Conservation (phyloP, 495 filamentous ascomycete species). For the Daldinia concentrica region DNA sequence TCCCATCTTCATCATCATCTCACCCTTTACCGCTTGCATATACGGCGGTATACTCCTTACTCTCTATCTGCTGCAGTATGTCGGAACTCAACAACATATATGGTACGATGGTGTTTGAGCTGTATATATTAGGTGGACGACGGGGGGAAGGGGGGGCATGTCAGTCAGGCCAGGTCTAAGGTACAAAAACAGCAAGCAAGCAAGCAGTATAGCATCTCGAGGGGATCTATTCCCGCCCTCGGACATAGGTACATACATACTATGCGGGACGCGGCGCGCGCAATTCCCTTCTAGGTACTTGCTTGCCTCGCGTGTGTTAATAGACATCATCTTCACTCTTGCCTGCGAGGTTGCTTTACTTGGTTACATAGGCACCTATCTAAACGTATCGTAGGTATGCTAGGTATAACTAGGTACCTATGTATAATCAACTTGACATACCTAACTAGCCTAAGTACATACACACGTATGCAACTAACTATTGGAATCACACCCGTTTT, state of each 20-base stretch:
- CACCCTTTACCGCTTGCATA: background rate
- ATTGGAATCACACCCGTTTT: background rate
- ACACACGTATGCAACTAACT: background rate
- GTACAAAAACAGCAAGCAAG: background rate
- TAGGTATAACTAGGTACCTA: too few species aligned
- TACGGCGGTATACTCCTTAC: background rate
- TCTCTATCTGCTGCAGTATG: background rate
- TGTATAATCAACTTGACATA: background rate
- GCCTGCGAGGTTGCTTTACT: background rate
- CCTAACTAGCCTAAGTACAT: background rate
- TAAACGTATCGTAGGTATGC: background rate
- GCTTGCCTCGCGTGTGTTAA: conserved; percentile 10
- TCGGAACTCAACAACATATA: background rate
- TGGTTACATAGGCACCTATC: background rate
- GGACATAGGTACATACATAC: background rate
- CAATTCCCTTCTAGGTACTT: background rate
- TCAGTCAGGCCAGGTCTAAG: background rate
- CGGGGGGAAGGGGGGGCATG: background rate
- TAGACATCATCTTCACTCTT: conserved; percentile 41
- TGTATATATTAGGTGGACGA: background rate
- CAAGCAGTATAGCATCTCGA: background rate
- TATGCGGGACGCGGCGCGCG: background rate
- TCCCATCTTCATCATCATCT: background rate
- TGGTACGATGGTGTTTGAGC: background rate
- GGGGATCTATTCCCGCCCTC: background rate